Conservation (phyloP, 257 asterid genomes). For the Coffea canephora region DNA sequence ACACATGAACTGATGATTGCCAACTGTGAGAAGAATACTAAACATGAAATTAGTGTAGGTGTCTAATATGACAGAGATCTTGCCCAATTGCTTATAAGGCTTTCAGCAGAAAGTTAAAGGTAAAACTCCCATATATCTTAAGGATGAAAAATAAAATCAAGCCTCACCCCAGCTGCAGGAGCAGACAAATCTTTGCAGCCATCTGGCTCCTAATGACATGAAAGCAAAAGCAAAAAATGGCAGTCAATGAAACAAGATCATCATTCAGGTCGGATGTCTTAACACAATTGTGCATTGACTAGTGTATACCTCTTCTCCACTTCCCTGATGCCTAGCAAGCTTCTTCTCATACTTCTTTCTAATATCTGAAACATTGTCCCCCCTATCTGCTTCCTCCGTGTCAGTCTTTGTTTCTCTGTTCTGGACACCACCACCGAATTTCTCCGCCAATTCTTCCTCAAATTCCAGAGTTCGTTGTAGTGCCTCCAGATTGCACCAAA, state of each 20-base stretch:
- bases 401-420: slow-evolving; percentile 60
- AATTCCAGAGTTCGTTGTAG: slow-evolving; percentile 94
- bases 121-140: background rate
- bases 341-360: slow-evolving; percentile 94
- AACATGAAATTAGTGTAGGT: background rate
- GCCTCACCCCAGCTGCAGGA: slow-evolving; percentile 90
- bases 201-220: slow-evolving; percentile 56
- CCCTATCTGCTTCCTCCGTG: slow-evolving; percentile 56
- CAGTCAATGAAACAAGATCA: slow-evolving; percentile 6
- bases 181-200: slow-evolving; percentile 70
- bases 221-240: slow-evolving; percentile 25
- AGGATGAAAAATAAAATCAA: background rate
- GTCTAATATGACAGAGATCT: background rate
- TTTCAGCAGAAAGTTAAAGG: background rate
- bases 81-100: background rate
- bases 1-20: background rate
- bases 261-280: slow-evolving; percentile 2
- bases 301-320: slow-evolving; percentile 64
- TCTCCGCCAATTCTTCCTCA: slow-evolving; percentile 97
- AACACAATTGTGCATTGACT: slow-evolving; percentile 18
- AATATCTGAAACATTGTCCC: slow-evolving; percentile 70
- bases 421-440: slow-evolving; percentile 87
- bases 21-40: background rate
- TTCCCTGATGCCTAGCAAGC: slow-evolving; percentile 79
- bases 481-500: slow-evolving; percentile 52